Conservation (phyloP, 805 yeast genomes). For the Teunomyces aglyptinius region DNA sequence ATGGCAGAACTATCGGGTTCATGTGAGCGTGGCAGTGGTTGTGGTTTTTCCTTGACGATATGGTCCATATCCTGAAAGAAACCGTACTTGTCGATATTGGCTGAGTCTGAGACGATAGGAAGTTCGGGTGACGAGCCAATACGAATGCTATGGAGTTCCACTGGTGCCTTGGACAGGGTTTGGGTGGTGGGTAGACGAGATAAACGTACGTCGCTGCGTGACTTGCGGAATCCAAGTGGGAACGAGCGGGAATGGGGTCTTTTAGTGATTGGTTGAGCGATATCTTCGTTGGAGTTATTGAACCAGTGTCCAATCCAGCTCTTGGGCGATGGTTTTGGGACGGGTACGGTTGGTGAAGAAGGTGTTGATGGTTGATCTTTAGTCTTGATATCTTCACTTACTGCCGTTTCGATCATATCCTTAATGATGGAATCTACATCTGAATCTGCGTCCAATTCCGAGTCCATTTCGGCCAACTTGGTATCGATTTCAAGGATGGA, state of each 20-base stretch:
- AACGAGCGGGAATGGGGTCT: slow-evolving; percentile 18
- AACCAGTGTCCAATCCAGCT: slow-evolving; percentile 20
- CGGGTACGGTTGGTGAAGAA: not conserved
- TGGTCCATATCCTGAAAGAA: slow-evolving; percentile 34
- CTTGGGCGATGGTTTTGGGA: slow-evolving; percentile 4
- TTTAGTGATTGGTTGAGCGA: not conserved
- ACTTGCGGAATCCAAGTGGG: slow-evolving; percentile 3
- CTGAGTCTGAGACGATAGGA: not conserved
- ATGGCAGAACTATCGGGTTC: slow-evolving; percentile 10
- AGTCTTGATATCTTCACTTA: slow-evolving; percentile 17
- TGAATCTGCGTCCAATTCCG: not conserved
- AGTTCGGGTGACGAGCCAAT: not conserved
- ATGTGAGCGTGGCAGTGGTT: not conserved
- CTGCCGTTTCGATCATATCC: slow-evolving; percentile 30
- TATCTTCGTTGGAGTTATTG: slow-evolving; percentile 7
- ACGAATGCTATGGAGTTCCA: slow-evolving; percentile 40
- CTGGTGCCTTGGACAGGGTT: slow-evolving; percentile 28
- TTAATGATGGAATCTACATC: slow-evolving; percentile 19
- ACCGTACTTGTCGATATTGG: slow-evolving; percentile 48
- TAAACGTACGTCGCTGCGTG: not conserved
- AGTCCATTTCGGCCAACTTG: slow-evolving; percentile 18
- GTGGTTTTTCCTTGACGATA: slow-evolving; percentile 2
- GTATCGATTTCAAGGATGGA: slow-evolving; percentile 35
- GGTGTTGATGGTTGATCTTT: not conserved
- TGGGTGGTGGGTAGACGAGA: not conserved